A percentile compares a stretch with the other conserved stretches of the same genome.
phyloP scores from a whole-genome alignment of 1,139 yeast species.

The Pichia sp. region DNA sequence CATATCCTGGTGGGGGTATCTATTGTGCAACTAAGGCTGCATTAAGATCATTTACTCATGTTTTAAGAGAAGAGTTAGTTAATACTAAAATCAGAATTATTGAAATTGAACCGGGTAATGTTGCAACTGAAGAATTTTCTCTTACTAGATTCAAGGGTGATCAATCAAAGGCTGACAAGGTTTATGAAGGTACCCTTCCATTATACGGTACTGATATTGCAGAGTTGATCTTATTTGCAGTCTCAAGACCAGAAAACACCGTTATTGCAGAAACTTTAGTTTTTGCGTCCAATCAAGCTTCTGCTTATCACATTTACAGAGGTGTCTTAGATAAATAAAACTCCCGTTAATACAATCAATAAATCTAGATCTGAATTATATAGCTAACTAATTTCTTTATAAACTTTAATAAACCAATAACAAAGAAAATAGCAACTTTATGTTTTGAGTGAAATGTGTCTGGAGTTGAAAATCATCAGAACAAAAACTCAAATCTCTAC shows the following conservation, averaged over 20 bases:
- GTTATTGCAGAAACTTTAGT: constrained; percentile 47
- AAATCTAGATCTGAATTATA: not conserved
- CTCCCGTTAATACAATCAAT: not conserved
- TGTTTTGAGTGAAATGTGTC: too few species aligned
- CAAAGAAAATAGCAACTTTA: too few species aligned
- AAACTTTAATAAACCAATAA: not conserved
- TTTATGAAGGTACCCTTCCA: constrained; percentile 43
- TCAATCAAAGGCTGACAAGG: constrained; percentile 36
- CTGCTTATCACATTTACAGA: constrained; percentile 54
- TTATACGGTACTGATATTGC: constrained; percentile 45
- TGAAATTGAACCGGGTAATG: constrained; percentile 49
- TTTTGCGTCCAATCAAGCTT: constrained; percentile 47
- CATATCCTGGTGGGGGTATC: constrained; percentile 46
- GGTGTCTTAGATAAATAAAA: constrained; percentile 18
- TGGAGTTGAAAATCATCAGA: too few species aligned
- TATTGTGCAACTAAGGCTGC: constrained; percentile 50
- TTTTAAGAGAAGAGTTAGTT: constrained; percentile 43
- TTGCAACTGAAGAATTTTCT: constrained; percentile 47
- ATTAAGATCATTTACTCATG: constrained; percentile 40
- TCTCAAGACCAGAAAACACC: constrained; percentile 42
- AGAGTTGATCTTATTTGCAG: constrained; percentile 44
- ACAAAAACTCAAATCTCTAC: too few species aligned
- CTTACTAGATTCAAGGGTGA: constrained; percentile 43
- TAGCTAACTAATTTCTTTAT: not conserved
- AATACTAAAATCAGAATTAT: constrained; percentile 42